Evolutionary conservation across 768 basidiomycete genomes (phyloP).

Genomic region (Boletus tomentosulus): DNA sequence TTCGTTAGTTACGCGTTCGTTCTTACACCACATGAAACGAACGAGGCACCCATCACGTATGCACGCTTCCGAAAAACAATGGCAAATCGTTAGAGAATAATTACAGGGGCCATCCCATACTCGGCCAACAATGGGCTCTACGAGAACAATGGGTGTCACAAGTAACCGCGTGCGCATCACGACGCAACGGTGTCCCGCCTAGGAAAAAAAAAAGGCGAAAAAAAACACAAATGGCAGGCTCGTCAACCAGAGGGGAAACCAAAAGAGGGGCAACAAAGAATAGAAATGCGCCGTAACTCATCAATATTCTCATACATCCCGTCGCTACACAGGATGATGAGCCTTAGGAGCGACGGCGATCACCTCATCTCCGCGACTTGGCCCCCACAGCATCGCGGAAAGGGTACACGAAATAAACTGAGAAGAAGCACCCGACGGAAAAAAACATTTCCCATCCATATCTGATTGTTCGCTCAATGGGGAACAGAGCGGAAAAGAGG

Average conservation of each 20-base stretch:
- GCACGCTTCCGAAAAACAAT: slow-evolving; percentile 1
- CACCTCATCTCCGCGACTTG: slow-evolving; percentile 25
- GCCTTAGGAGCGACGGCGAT: slow-evolving; percentile 26
- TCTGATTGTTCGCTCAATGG: slow-evolving; percentile 3
- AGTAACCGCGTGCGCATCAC: background rate
- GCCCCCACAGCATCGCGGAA: slow-evolving; percentile 16
- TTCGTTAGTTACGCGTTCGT: slow-evolving; percentile 9
- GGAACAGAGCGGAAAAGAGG: slow-evolving; percentile 6
- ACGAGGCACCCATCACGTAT: background rate
- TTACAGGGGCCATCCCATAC: slow-evolving; percentile 15
- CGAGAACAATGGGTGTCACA: background rate
- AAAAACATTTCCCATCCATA: background rate
- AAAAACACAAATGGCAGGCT: background rate
- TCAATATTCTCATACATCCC: background rate
- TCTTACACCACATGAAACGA: background rate
- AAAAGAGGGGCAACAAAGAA: background rate
- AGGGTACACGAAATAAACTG: slow-evolving; percentile 1
- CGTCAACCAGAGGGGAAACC: background rate
- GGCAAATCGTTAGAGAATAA: slow-evolving; percentile 1
- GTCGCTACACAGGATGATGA: slow-evolving; percentile 8
- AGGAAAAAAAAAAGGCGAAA: background rate
- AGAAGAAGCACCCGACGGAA: background rate
- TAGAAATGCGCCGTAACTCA: background rate
- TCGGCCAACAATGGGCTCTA: slow-evolving; percentile 19
- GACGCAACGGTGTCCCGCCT: background rate